A percentile compares a stretch with the other conserved stretches of the same genome.
phyloP scores from a whole-genome alignment of 2,329 filamentous ascomycete genomes.

The Fusarium chaquense region DNA sequence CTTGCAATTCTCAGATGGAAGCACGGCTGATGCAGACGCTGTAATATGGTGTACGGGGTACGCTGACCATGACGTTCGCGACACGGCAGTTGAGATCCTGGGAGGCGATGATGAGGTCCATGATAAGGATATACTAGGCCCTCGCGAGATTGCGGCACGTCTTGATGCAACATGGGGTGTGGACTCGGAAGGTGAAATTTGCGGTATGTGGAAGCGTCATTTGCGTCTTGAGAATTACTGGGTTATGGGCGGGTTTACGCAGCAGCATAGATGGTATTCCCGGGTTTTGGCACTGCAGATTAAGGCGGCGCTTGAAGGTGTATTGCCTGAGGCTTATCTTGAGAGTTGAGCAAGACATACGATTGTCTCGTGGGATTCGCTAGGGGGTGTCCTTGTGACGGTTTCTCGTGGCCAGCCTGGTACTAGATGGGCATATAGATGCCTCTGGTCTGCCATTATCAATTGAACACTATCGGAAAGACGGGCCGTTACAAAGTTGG shows the following conservation, averaged over 20 bases:
- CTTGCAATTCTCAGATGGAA: conserved; percentile 26
- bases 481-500: neutral
- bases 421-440: no score
- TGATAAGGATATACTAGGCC: neutral
- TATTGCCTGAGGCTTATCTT: conserved; percentile 30
- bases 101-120: neutral
- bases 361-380: no score
- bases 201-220: conserved; percentile 41
- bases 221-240: conserved; percentile 28
- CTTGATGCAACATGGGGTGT: conserved; percentile 33
- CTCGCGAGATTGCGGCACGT: conserved; percentile 4
- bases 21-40: conserved; percentile 2
- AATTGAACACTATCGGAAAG: neutral
- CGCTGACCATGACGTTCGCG: conserved; percentile 16
- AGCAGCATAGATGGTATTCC: conserved; percentile 37
- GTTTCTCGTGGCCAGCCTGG: no score
- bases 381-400: no score
- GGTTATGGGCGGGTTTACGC: conserved; percentile 33
- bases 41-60: conserved; percentile 37
- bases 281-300: conserved; percentile 35
- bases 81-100: neutral
- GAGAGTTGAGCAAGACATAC: neutral
- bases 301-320: conserved; percentile 24
- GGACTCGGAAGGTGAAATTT: conserved; percentile 30
- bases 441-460: no score